These are phyloP conservation scores for Hypoxylon sp. DNA, from an alignment of 2,329 filamentous ascomycete species.

Conservation along the genomic window DNA sequence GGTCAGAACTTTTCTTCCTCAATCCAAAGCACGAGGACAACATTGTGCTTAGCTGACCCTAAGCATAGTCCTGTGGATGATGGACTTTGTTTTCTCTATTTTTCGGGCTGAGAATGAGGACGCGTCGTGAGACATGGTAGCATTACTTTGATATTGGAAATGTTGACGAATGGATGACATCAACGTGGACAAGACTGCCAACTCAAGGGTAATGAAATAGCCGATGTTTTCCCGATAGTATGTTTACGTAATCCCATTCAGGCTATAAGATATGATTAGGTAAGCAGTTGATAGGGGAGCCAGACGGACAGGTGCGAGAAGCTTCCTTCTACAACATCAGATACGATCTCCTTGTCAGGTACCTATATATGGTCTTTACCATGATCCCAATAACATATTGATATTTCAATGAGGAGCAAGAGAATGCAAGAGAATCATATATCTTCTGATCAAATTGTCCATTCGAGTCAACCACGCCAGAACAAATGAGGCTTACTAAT, in stretches of 20 bases:
- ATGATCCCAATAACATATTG: no score
- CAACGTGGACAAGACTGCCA: conserved; percentile 34
- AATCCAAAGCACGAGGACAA: conserved; percentile 78
- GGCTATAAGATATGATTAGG: neutral
- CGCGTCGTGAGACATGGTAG: conserved; percentile 25
- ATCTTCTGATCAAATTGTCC: no score
- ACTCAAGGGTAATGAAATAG: conserved; percentile 5
- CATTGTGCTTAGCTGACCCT: conserved; percentile 43
- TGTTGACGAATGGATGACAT: conserved; percentile 45
- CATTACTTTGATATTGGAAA: conserved; percentile 10
- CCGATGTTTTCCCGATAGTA: conserved; percentile 2
- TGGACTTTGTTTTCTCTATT: conserved; percentile 11
- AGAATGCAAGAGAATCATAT: no score
- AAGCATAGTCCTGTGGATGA: conserved; percentile 18
- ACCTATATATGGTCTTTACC: no score
- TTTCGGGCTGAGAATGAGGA: conserved; percentile 4
- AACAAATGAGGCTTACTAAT: no score
- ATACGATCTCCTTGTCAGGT: no score
- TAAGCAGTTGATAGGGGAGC: neutral
- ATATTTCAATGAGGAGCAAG: no score
- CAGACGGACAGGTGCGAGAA: no score
- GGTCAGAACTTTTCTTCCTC: conserved; percentile 63
- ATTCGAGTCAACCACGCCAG: no score
- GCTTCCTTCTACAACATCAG: no score
- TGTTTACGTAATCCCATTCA: neutral